Conservation (phyloP, 768 basidiomycete genomes). For the Strobilomyces dryophilus region DNA sequence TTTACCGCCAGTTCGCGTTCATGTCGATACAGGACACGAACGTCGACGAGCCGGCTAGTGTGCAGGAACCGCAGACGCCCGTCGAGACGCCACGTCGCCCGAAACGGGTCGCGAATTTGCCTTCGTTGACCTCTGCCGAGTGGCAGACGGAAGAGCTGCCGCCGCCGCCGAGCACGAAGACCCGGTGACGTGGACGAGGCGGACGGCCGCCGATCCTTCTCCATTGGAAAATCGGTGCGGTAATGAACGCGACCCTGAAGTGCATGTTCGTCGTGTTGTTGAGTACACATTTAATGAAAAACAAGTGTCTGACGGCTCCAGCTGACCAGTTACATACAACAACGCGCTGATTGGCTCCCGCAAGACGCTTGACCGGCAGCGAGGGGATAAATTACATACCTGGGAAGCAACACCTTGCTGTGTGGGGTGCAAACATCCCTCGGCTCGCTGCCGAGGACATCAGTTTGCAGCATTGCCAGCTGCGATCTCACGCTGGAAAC, state of each 20-base stretch:
- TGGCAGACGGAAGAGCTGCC: slow-evolving; percentile 54
- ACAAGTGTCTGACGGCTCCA: not conserved
- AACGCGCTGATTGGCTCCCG: not conserved
- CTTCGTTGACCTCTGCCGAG: slow-evolving; percentile 45
- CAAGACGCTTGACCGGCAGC: not conserved
- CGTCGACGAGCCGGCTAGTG: slow-evolving; percentile 2
- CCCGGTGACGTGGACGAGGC: not conserved
- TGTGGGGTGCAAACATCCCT: not conserved
- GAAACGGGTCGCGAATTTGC: slow-evolving; percentile 38
- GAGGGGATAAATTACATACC: not conserved
- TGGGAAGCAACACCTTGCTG: not conserved
- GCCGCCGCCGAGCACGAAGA: slow-evolving; percentile 22
- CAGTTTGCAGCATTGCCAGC: slow-evolving; percentile 7
- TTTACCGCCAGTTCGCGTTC: slow-evolving; percentile 21
- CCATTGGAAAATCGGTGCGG: not conserved
- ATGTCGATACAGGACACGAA: slow-evolving; percentile 31
- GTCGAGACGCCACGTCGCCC: slow-evolving; percentile 12
- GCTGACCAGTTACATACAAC: no score
- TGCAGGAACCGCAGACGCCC: not conserved
- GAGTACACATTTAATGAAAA: not conserved
- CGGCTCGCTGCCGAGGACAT: not conserved
- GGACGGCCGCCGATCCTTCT: not conserved
- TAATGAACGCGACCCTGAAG: not conserved
- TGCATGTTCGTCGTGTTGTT: not conserved
- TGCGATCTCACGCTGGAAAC: slow-evolving; percentile 17